Conservation (phyloP, 2,329 filamentous ascomycete genomes). For the Ascochyta lentis region DNA sequence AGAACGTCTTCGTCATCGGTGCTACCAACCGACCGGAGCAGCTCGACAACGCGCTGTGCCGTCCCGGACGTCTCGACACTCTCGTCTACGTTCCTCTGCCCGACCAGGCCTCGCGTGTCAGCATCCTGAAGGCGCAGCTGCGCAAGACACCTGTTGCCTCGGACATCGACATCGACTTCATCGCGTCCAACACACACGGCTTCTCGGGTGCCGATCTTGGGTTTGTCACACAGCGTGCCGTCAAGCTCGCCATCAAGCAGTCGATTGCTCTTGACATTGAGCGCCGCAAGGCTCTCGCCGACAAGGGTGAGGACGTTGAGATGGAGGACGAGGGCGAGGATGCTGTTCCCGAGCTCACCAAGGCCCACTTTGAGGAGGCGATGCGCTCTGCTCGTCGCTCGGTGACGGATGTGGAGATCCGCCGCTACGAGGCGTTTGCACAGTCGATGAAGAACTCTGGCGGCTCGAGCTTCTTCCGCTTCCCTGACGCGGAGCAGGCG, state of each 20-base stretch:
- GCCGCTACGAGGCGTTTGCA: conserved; percentile 96
- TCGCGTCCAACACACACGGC: conserved; percentile 95
- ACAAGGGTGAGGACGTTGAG: conserved; percentile 72
- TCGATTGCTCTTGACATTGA: conserved; percentile 89
- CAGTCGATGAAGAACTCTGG: conserved; percentile 99
- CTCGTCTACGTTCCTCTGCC: conserved; percentile 98
- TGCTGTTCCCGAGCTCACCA: conserved; percentile 93
- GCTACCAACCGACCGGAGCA: conserved; percentile 99
- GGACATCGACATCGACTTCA: conserved; percentile 89
- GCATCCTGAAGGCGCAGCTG: conserved; percentile 93
- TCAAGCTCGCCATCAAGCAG: conserved; percentile 99
- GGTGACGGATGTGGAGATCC: conserved; percentile 95
- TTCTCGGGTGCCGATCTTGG: conserved; percentile 99
- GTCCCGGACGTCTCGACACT: conserved; percentile 97
- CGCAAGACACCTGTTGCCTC: conserved; percentile 93
- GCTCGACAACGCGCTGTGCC: conserved; percentile 96
- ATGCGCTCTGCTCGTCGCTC: conserved; percentile 95
- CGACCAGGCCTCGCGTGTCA: conserved; percentile 85
- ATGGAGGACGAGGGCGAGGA: conserved; percentile 81
- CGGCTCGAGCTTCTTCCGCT: conserved; percentile 97
- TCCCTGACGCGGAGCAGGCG: conserved; percentile 66
- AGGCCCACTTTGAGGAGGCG: conserved; percentile 97
- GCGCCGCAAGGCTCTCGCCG: conserved; percentile 87
- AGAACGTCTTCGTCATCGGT: conserved; percentile 99
- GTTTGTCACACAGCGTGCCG: conserved; percentile 97